Percentiles rank a stretch among this genome's conserved stretches.
Conservation (phyloP, 352 stramenopile species). For the Pelagophyceae sp. region DNA sequence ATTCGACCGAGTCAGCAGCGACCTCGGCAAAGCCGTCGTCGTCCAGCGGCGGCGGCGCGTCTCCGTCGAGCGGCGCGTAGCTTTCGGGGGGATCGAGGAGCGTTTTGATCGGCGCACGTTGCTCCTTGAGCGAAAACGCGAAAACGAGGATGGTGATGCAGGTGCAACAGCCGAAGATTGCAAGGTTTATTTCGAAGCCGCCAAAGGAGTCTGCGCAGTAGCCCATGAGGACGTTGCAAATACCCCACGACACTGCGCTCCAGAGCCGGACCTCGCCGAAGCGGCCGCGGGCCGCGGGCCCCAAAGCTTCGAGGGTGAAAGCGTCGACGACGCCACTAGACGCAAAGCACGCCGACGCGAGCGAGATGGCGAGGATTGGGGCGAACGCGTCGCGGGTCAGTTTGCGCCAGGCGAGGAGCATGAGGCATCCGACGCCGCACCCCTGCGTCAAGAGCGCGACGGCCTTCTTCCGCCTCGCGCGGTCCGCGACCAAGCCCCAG, state of each 20-base stretch:
- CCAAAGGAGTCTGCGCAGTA: not conserved
- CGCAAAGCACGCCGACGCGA: not conserved
- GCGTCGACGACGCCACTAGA: not conserved
- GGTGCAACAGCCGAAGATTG: not conserved
- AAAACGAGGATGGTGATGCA: not conserved
- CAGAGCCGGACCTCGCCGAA: slow-evolving; percentile 7
- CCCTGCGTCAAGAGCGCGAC: not conserved
- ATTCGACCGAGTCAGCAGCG: no score
- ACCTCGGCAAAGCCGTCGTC: not conserved
- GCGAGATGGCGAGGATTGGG: not conserved
- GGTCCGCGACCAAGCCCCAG: not conserved
- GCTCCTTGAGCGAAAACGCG: not conserved
- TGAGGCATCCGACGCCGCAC: not conserved
- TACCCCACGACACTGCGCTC: not conserved
- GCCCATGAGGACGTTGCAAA: not conserved
- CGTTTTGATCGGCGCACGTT: no score
- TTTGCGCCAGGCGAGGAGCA: not conserved
- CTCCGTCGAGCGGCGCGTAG: no score
- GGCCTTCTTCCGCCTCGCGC: not conserved
- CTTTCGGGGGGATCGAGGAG: not conserved
- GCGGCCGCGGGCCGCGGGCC: not conserved
- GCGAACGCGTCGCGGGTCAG: not conserved
- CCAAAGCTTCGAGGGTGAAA: not conserved
- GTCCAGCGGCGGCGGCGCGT: no score
- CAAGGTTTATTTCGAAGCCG: not conserved